Percentiles rank a stretch among this genome's conserved stretches.
phyloP scores from a whole-genome alignment of 75 land plant species.

The Azolla pinnata region DNA sequence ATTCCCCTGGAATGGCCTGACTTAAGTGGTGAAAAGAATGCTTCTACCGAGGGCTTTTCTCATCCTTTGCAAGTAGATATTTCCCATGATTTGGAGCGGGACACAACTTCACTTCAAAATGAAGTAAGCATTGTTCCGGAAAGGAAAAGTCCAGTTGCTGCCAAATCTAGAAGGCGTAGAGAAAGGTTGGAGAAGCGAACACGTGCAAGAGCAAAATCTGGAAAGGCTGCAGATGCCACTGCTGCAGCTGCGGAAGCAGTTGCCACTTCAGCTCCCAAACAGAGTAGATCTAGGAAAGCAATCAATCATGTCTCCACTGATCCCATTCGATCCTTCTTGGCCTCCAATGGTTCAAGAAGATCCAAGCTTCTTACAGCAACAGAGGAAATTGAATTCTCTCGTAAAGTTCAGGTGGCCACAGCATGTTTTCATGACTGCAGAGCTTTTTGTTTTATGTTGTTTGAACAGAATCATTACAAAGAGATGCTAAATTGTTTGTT shows the following conservation, averaged over 20 bases:
- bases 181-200: conserved; percentile 42
- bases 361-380: conserved; percentile 17
- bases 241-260: conserved; percentile 6
- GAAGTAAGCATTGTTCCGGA: no score
- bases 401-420: conserved; percentile 36
- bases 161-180: conserved; percentile 30
- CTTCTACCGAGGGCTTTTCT: no score
- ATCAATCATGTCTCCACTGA: conserved; percentile 9
- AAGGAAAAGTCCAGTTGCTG: conserved; percentile 8
- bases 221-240: conserved; percentile 3
- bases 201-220: conserved; percentile 22
- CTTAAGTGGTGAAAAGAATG: no score
- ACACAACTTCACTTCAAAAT: no score
- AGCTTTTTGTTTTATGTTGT: no score
- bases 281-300: conserved; percentile 13
- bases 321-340: conserved; percentile 19
- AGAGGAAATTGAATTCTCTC: conserved; percentile 41
- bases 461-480: no score
- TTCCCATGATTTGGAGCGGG: no score
- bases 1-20: no score
- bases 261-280: not conserved
- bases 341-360: conserved; percentile 11
- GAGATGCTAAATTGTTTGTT: no score
- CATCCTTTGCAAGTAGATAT: no score
- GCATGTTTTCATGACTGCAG: no score